These are phyloP conservation scores for Boletus eberwhitei DNA, from an alignment of 768 basidiomycete species.

Conservation along the genomic window DNA sequence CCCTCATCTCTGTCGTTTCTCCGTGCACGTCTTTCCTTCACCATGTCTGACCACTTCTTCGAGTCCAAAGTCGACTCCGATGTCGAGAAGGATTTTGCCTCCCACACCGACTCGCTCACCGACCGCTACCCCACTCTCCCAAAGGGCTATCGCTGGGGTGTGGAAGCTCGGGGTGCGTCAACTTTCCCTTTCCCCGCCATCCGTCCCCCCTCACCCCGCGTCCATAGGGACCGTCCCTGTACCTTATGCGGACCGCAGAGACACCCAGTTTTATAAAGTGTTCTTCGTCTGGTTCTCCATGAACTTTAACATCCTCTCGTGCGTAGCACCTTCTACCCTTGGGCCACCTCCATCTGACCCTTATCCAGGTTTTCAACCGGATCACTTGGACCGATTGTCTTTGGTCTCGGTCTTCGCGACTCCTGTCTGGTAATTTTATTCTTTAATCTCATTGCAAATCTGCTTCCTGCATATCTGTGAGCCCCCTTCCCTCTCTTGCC, in stretches of 20 bases:
- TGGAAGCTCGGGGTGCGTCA: constrained; percentile 29
- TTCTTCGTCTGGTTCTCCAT: constrained; percentile 74
- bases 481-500: constrained; percentile 12
- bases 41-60: constrained; percentile 22
- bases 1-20: constrained; percentile 4
- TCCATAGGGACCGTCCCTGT: constrained; percentile 51
- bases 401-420: constrained; percentile 57
- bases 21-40: not conserved
- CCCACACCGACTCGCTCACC: constrained; percentile 12
- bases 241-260: constrained; percentile 45
- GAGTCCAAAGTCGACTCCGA: constrained; percentile 25
- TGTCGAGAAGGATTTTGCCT: constrained; percentile 29
- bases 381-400: constrained; percentile 61
- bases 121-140: constrained; percentile 1
- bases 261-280: constrained; percentile 59
- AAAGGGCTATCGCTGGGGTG: constrained; percentile 30
- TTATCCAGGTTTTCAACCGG: constrained; percentile 60
- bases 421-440: constrained; percentile 64
- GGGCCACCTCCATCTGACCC: not conserved
- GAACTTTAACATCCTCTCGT: constrained; percentile 64
- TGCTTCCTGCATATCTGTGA: constrained; percentile 60
- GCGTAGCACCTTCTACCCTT: constrained; percentile 8
- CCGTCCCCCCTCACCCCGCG: not conserved
- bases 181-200: rapidly evolving
- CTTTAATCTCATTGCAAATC: constrained; percentile 60